Base-by-base conservation (phyloP, 495 filamentous ascomycete genomes). In the Penicillium fimorum region DNA sequence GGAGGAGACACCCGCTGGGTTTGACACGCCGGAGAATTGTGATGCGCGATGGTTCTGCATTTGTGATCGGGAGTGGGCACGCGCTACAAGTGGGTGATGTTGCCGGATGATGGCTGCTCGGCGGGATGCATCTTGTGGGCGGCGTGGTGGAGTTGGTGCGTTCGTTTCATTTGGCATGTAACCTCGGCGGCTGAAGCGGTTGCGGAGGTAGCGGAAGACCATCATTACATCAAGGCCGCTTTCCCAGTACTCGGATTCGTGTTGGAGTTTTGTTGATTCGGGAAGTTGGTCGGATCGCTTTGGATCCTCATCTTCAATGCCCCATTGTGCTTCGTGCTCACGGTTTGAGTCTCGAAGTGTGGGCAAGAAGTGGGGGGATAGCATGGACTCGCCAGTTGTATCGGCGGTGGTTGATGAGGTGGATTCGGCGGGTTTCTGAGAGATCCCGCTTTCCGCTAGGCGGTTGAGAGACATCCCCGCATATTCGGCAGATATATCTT, bases 121-220 rank as follows among this genome's bases (percentile, higher is more conserved):
- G 35, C 88, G 88, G 1, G 89, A 85, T 20, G 83, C 71, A 53
- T 90, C 88, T 58, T 85, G 81, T 8, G 79, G 77, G 18, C 67
- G 72, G 59, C 58, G 76, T 47, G 67, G 68, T 20, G 52, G 52
- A 6, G 79, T 68, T 2, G 75, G 51, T 33, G 64, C 57, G 47
- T 67, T 70, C 40, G 53, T 75, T 7, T 68, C 55, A 63, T 69
- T 69, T 68, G 59, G 70, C 62, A 69, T 72, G 53, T 64, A 75
- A 33, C 65, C 60, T 38, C 66, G 70, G 35, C 57, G 73, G 47
- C 81, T 78, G 69, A 96, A 94, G 59, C 90, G 89, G 17, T 82
- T 86, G 47, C 83, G 81, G 18, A 97, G 82, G 68, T 91, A 94
- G 38, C 85, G 83, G 76, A 96, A 96, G n/a, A 96, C 85, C 70